Evolutionary conservation across 2,329 filamentous ascomycete genomes (phyloP), one percentile per base, ranked within the genome.

Genomic region (Myriosclerotinia duriaeana): DNA sequence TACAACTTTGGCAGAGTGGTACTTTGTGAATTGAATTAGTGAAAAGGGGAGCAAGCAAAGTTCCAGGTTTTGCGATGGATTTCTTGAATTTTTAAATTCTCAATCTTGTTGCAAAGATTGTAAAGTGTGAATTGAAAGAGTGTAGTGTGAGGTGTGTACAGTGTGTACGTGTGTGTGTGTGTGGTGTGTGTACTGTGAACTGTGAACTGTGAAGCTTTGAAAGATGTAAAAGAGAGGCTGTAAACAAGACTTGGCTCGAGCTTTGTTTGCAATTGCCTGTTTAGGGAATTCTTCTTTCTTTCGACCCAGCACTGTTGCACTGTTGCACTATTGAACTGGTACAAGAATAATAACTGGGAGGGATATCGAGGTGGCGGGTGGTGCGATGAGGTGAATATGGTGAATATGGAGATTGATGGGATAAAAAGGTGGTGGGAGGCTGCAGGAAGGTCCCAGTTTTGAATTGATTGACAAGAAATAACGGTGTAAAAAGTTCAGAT

Each of bases 261-360:
- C 61, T 59, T 60, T 66, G 8, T 17, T 50, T 67, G 61, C 48
- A 11, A 53, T 66, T 66, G 40, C 56, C 64, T 48, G 14, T 62
- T 61, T 62, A 20, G 55, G 48, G 64, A 54, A 53, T 20, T 54
- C 38, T 52, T 53, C 42, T 38, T 30, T 53, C 15, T 26, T 40
- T 20, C 2, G 14, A 40, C 22, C 38, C 34, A n/a, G n/a, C n/a
- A n/a, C n/a, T n/a, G n/a, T n/a, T n/a, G n/a, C n/a, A n/a, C n/a
- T n/a, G n/a, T n/a, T n/a, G n/a, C n/a, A n/a, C n/a, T n/a, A n/a
- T n/a, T n/a, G n/a, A n/a, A n/a, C n/a, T n/a, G n/a, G n/a, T n/a
- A n/a, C n/a, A n/a, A 36, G 20, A 14, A 38, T 53, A 62, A 53
- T 20, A 38, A 42, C n/a, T 40, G 22, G 34, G 34, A 30, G 59